These are phyloP conservation scores for Phytophthora brassicae DNA, from an alignment of 352 stramenopile species.

Conservation along the genomic window DNA sequence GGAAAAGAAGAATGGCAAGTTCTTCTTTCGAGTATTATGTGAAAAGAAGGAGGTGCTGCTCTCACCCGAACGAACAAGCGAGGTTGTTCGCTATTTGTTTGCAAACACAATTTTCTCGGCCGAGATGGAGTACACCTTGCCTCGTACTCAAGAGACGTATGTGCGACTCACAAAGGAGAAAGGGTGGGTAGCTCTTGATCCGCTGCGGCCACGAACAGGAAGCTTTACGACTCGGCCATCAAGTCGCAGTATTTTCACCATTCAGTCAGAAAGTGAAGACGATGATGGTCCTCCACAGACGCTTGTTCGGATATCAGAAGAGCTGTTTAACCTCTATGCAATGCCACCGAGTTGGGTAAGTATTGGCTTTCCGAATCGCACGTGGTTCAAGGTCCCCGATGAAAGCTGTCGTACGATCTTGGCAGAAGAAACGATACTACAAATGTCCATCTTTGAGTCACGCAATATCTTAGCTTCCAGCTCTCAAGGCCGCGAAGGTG, in stretches of 20 bases:
- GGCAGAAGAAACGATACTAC: conserved; percentile 68
- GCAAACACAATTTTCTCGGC: conserved; percentile 69
- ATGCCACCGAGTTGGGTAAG: conserved; percentile 81
- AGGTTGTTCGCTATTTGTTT: conserved; percentile 68
- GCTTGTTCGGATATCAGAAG: conserved; percentile 69
- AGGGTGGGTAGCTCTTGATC: conserved; percentile 70
- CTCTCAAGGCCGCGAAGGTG: conserved; percentile 68
- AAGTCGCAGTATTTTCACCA: conserved; percentile 26
- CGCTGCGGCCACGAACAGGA: conserved; percentile 21
- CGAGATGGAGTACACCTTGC: conserved; percentile 83
- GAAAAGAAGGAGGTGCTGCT: conserved; percentile 76
- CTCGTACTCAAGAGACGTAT: conserved; percentile 70
- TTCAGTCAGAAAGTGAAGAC: conserved; percentile 21
- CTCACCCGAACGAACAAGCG: conserved; percentile 66
- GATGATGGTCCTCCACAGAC: conserved; percentile 29
- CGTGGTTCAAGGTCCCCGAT: conserved; percentile 85
- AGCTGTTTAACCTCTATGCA: conserved; percentile 76
- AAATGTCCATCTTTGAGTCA: conserved; percentile 74
- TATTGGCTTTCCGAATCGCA: conserved; percentile 73
- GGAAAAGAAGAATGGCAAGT: conserved; percentile 81
- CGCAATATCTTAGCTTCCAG: conserved; percentile 70
- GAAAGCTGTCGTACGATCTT: conserved; percentile 64
- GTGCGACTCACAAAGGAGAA: conserved; percentile 78
- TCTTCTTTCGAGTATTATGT: conserved; percentile 74
- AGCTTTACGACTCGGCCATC: conserved; percentile 24